A percentile compares a stretch with the other conserved stretches of the same genome.
Conservation (phyloP, 306 rosid genomes). For the Acacia acuminata region DNA sequence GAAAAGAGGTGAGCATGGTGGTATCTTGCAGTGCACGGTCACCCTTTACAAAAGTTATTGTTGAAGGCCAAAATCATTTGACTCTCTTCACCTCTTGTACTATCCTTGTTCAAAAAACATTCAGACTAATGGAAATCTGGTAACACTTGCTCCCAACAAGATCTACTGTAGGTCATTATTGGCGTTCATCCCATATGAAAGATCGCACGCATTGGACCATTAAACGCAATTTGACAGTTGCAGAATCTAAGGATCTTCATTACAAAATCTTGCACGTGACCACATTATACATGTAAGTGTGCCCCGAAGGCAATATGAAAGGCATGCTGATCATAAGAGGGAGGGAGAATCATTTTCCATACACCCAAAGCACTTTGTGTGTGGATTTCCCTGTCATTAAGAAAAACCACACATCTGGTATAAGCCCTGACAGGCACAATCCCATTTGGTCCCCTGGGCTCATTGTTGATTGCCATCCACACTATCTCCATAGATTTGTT, state of each 20-base stretch:
- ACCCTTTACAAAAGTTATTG: background rate
- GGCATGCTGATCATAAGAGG: background rate
- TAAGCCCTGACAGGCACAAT: background rate
- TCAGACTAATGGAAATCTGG: background rate
- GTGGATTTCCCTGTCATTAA: constrained; percentile 9
- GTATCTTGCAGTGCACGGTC: constrained; percentile 5
- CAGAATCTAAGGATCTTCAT: background rate
- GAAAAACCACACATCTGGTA: background rate
- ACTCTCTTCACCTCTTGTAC: background rate
- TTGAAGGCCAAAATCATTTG: background rate
- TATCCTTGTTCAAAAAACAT: background rate
- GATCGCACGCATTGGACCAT: background rate
- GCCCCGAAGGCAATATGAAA: background rate
- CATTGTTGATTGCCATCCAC: background rate
- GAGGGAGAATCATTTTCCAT: background rate
- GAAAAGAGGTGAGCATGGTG: constrained; percentile 1
- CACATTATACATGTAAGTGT: background rate
- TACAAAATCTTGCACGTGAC: constrained; percentile 15
- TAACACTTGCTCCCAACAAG: background rate
- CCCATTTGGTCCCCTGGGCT: background rate
- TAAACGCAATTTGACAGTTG: background rate
- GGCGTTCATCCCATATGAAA: background rate
- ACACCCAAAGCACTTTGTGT: background rate
- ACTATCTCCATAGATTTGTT: background rate
- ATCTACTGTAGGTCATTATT: background rate